Conservation (phyloP, 768 basidiomycete genomes). For the Tricholomella constricta region DNA sequence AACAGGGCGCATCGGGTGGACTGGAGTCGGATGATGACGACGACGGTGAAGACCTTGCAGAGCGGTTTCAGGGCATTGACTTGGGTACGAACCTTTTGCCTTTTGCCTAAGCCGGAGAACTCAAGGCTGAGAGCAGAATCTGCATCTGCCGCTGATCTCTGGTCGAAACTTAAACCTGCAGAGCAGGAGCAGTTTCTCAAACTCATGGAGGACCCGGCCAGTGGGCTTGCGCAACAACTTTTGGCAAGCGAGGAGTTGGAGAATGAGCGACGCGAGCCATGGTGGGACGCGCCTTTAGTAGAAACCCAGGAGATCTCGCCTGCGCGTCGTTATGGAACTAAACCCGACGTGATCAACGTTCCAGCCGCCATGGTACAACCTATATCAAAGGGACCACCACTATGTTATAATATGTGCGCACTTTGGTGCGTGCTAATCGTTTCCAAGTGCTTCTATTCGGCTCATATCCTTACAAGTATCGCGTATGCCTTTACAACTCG, state of each 20-base stretch:
- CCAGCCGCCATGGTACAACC: slow-evolving; percentile 47
- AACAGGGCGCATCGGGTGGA: slow-evolving; percentile 37
- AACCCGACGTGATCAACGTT: slow-evolving; percentile 47
- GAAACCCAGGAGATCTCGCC: slow-evolving; percentile 12
- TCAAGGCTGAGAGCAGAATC: too few species aligned
- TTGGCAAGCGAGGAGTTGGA: slow-evolving; percentile 59
- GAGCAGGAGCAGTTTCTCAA: slow-evolving; percentile 64
- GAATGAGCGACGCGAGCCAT: slow-evolving; percentile 55
- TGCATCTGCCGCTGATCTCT: slow-evolving; percentile 56
- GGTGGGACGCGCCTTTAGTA: slow-evolving; percentile 62
- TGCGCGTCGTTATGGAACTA: slow-evolving; percentile 31
- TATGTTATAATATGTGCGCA: slow-evolving; percentile 71
- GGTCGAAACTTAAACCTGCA: slow-evolving; percentile 58
- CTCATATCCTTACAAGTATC: slow-evolving; percentile 43
- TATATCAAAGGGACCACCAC: slow-evolving; percentile 36
- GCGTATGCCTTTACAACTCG: slow-evolving; percentile 71
- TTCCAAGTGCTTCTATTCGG: neutral
- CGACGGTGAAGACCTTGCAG: slow-evolving; percentile 43
- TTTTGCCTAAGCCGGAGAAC: too few species aligned
- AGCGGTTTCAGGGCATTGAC: slow-evolving; percentile 57
- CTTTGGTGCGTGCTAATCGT: slow-evolving; percentile 53
- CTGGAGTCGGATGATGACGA: slow-evolving; percentile 39
- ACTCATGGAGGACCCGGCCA: slow-evolving; percentile 61
- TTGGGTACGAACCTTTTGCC: slow-evolving; percentile 51
- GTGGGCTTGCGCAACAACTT: slow-evolving; percentile 60